phyloP scores from a whole-genome alignment of 1,139 yeast genomes.

The Wickerhamomyces sp. region DNA sequence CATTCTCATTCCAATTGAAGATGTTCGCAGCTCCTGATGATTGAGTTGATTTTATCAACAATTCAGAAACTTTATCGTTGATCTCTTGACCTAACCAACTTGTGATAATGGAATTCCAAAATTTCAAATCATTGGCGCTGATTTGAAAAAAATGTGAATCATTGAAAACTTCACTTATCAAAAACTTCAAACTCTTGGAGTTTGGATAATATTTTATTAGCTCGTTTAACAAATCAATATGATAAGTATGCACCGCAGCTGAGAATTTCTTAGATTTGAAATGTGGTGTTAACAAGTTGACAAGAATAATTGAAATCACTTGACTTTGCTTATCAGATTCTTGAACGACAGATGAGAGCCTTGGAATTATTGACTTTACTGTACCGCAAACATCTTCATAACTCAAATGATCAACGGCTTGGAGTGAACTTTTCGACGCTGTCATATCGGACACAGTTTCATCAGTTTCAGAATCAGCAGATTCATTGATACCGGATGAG shows the following conservation, averaged over 20 bases:
- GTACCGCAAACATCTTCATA: conserved; percentile 36
- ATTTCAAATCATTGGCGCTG: conserved; percentile 23
- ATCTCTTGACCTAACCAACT: conserved; percentile 57
- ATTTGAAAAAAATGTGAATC: conserved; percentile 41
- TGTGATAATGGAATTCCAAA: conserved; percentile 48
- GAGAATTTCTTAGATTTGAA: conserved; percentile 36
- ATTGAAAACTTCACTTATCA: conserved; percentile 47
- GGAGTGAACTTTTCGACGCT: neutral
- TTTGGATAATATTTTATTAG: conserved; percentile 34
- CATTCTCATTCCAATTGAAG: conserved; percentile 78
- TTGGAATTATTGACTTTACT: conserved; percentile 34
- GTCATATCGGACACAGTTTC: neutral
- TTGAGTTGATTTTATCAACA: conserved; percentile 45
- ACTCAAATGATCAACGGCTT: conserved; percentile 1
- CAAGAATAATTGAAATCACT: conserved; percentile 39
- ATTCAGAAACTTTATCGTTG: conserved; percentile 50
- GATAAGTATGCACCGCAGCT: conserved; percentile 29
- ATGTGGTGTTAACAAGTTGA: conserved; percentile 40
- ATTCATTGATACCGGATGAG: conserved; percentile 10
- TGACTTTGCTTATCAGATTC: conserved; percentile 49
- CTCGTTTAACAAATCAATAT: conserved; percentile 35
- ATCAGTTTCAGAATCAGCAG: conserved; percentile 4
- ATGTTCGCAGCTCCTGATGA: conserved; percentile 36
- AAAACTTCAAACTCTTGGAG: conserved; percentile 46
- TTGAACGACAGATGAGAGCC: conserved; percentile 37